Evolutionary conservation across 2,329 filamentous ascomycete species (phyloP), one percentile per base, ranked within the genome.

Genomic region (Drechslerella coelobrocha): DNA sequence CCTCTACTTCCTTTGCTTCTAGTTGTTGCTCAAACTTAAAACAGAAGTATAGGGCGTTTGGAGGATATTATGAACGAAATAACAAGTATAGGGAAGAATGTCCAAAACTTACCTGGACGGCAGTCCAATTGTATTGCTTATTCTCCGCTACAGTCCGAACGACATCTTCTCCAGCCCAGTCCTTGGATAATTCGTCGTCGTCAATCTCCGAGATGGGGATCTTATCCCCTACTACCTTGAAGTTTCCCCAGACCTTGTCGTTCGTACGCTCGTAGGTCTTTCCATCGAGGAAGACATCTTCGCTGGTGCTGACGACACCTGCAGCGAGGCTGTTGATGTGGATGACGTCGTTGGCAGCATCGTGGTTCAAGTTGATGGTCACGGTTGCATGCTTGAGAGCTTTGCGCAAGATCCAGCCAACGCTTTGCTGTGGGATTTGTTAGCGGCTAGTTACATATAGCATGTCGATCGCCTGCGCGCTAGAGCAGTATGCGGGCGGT

Each of bases 161-260:
- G 63, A 81, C 79, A 1, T 82, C 81, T 72, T 85, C 86, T 55
- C 83, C 81, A 14, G 85, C 75, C 84, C 88, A 92, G 27, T 84
- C 84, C 52, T 82, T 78, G 72, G 81, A 82, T 59, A 88, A 81
- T 62, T 80, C 85, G 2, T 82, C 84, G 75, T 88, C 85, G n/a
- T 81, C 78, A 24, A 81, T 74, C 73, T 78, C 79, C 31, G 76
- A 77, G 45, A 79, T 81, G 9, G 75, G 77, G 66, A 85, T 74
- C 77, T 83, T 86, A 48, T 81, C 79, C 45, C 83, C 85, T 69
- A 82, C 83, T 63, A 89, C 90, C 55, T 81, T 81, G 72, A 94
- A 84, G 61, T 80, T 81, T 66, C 92, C 92, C 78, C 95, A 96
- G 74, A 96, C 84, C 82, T 87, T 88, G 81, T 96, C 91, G 23